phyloP scores from a whole-genome alignment of 371 early-diverging fungal species.

The Lichtheimia ornata region DNA sequence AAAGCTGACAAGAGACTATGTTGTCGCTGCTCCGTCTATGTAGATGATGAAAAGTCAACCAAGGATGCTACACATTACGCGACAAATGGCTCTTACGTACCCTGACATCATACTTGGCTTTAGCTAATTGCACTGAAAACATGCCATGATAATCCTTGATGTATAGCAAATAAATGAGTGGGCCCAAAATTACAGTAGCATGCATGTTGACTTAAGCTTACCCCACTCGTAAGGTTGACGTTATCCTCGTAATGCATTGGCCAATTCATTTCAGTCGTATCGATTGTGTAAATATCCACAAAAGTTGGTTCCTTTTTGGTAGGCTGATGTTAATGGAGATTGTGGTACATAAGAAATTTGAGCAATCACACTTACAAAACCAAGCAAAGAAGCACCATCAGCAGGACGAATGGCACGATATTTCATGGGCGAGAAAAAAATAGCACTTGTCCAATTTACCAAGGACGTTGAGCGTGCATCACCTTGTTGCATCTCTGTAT shows the following conservation, averaged over 20 bases:
- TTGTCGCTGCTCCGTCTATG: slow-evolving; percentile 40
- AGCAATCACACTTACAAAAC: slow-evolving; percentile 24
- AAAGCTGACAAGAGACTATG: slow-evolving; percentile 34
- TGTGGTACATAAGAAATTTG: no score
- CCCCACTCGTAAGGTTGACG: slow-evolving; percentile 17
- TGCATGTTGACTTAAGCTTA: not conserved
- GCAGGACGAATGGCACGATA: slow-evolving; percentile 34
- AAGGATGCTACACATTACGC: no score
- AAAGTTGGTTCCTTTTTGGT: slow-evolving; percentile 26
- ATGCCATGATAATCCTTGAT: slow-evolving; percentile 34
- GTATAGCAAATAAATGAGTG: not conserved
- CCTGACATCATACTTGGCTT: slow-evolving; percentile 32
- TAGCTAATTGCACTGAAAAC: slow-evolving; percentile 35
- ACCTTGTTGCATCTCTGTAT: slow-evolving; percentile 27
- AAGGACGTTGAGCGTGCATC: slow-evolving; percentile 22
- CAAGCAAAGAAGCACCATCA: slow-evolving; percentile 29
- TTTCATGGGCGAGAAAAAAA: slow-evolving; percentile 26
- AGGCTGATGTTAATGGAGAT: not conserved
- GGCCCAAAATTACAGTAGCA: not conserved
- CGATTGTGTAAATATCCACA: slow-evolving; percentile 34
- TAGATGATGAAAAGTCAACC: no score
- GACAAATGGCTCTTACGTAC: slow-evolving; percentile 9
- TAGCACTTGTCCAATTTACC: slow-evolving; percentile 25
- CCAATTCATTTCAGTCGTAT: slow-evolving; percentile 26
- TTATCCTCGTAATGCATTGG: slow-evolving; percentile 24